A percentile compares a stretch with the other conserved stretches of the same genome.
Evolutionary conservation across 2,329 filamentous ascomycete genomes (phyloP).

Genomic region (Chrysoporthe puriensis): DNA sequence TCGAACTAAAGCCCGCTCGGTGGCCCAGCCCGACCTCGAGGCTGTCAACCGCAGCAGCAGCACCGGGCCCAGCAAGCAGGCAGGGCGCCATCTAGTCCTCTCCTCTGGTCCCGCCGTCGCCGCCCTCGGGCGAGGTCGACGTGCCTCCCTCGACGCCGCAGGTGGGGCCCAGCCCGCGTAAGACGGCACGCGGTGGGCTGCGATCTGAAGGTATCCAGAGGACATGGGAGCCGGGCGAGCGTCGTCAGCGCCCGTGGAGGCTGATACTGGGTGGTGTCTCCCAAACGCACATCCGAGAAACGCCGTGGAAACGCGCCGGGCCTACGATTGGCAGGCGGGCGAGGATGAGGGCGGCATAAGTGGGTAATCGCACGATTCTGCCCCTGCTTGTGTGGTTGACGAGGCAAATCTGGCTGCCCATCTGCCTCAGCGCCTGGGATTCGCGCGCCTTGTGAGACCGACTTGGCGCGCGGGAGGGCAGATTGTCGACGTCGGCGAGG

Average conservation of each 20-base stretch:
- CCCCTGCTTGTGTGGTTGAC: slow-evolving; percentile 5
- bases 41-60: neutral
- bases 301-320: slow-evolving; percentile 9
- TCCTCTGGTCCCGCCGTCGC: no score
- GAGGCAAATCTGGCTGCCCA: neutral
- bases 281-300: neutral
- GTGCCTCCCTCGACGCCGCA: no score
- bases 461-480: slow-evolving; percentile 10
- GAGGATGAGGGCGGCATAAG: slow-evolving; percentile 31
- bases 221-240: neutral
- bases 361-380: slow-evolving; percentile 43
- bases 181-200: neutral
- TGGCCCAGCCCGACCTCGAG: neutral
- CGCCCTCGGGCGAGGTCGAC: no score
- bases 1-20: no score
- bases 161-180: neutral
- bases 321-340: slow-evolving; percentile 35
- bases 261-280: slow-evolving; percentile 7
- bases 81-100: no score
- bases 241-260: neutral
- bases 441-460: neutral
- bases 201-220: neutral
- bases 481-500: neutral
- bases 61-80: neutral
- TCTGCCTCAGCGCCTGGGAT: slow-evolving; percentile 7